Evolutionary conservation across 768 basidiomycete genomes (phyloP), one percentile per base, ranked within the genome.

Genomic region (Tylopilus sp.): DNA sequence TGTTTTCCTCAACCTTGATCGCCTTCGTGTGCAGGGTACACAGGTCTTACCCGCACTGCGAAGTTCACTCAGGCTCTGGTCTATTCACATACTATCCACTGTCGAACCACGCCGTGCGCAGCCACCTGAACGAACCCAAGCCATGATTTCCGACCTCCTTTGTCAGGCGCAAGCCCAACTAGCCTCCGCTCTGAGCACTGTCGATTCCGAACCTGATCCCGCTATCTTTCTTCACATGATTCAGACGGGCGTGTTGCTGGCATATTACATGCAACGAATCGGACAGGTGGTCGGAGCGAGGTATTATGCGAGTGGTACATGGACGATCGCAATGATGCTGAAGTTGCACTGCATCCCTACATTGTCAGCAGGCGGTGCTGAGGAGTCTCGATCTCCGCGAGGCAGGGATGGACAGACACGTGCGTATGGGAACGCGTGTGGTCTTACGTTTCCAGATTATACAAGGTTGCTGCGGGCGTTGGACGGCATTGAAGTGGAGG

Each of bases 221-320:
- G 71, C 54, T 63, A 71, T 52, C 60, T 70, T 82, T 29, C 60
- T 85, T 17, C 78, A 83, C 47, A 77, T 82, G 16, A 61, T 86
- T 10, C 85, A 86, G 54, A 76, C 82, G 1, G 78, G 87, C 54
- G 70, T 88, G 5, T 74, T 90, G n/a, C 72, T 89, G 25, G 72
- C 82, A 1, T 78, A 81, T 59, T 87, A 84, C 64, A 81, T 88
- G 61, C 79, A 84, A 62, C 78, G 80, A 44, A 77, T 71, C 19
- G 84, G 83, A 50, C 74, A 80, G 29, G 67, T 79, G 31, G 71
- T 86, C 2, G 83, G 85, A 55, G 87, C 85, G 8, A 82, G 81
- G 61, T 77, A 78, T 52, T 80, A 79, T 54, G 73, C 78, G 22
- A 77, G 77, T 43, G 70, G 78, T 12, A 72, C 82, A 46, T 69